Percentiles rank a stretch among this genome's conserved stretches.
phyloP scores from a whole-genome alignment of 192 early-diverging fungal species.

The Glomus cerebriforme region DNA sequence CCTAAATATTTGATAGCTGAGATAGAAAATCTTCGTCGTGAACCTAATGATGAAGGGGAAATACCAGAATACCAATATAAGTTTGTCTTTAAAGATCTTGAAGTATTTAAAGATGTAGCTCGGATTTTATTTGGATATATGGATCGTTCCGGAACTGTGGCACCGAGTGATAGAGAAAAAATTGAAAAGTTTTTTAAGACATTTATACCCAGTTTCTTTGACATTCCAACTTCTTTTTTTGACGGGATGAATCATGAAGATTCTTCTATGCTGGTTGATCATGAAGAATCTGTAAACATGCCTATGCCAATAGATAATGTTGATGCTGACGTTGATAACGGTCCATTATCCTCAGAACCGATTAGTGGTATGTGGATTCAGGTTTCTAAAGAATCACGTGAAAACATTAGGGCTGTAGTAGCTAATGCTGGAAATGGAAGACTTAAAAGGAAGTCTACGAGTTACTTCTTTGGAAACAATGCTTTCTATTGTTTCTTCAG shows the following conservation, averaged over 20 bases:
- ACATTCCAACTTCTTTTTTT: slow-evolving; percentile 40
- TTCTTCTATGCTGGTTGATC: slow-evolving; percentile 50
- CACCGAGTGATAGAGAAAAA: slow-evolving; percentile 65
- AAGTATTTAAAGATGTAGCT: slow-evolving; percentile 78
- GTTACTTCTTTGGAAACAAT: slow-evolving; percentile 85
- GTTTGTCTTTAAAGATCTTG: slow-evolving; percentile 71
- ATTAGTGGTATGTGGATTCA: slow-evolving; percentile 40
- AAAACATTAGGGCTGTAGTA: slow-evolving; percentile 36
- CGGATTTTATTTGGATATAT: slow-evolving; percentile 75
- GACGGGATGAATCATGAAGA: slow-evolving; percentile 54
- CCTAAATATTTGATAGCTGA: slow-evolving; percentile 80
- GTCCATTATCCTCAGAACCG: slow-evolving; percentile 27
- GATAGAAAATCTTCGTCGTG: slow-evolving; percentile 82
- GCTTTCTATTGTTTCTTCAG: slow-evolving; percentile 88
- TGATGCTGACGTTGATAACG: slow-evolving; percentile 25
- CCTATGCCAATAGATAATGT: slow-evolving; percentile 29
- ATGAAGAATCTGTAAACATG: slow-evolving; percentile 48
- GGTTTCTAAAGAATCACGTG: slow-evolving; percentile 36
- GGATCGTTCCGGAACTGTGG: slow-evolving; percentile 58
- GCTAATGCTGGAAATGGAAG: slow-evolving; percentile 43
- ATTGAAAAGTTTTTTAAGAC: slow-evolving; percentile 75
- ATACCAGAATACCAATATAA: slow-evolving; percentile 75
- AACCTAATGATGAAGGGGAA: slow-evolving; percentile 46
- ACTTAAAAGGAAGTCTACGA: slow-evolving; percentile 43
- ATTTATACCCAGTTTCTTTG: slow-evolving; percentile 74